phyloP scores from a whole-genome alignment of 768 basidiomycete species.

The Crassisporium funariophilum region DNA sequence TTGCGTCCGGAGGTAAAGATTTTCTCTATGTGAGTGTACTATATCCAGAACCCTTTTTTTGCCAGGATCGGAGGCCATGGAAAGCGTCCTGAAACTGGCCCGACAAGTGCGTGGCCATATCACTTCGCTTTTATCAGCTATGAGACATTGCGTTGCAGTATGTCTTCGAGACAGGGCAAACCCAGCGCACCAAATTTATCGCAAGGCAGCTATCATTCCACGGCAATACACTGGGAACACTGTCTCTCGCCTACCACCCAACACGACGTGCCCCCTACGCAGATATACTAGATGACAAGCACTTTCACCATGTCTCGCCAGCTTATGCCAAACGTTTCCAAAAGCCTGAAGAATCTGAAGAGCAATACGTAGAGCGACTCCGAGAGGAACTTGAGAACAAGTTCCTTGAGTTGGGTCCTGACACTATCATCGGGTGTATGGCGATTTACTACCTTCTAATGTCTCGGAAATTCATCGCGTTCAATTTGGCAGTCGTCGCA shows the following conservation, averaged over 20 bases:
- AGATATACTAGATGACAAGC: conserved; percentile 58
- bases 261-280: conserved; percentile 69
- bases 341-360: conserved; percentile 67
- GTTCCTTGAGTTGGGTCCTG: conserved; percentile 78
- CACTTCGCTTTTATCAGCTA: neutral
- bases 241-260: conserved; percentile 71
- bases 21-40: conserved; percentile 13
- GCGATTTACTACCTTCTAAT: conserved; percentile 10
- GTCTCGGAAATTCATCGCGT: neutral
- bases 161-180: conserved; percentile 68
- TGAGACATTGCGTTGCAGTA: conserved; percentile 53
- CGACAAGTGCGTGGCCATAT: conserved; percentile 55
- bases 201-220: conserved; percentile 80
- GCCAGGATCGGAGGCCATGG: conserved; percentile 87
- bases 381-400: conserved; percentile 84
- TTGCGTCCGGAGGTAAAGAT: conserved; percentile 80
- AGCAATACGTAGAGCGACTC: conserved; percentile 77
- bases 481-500: conserved; percentile 60
- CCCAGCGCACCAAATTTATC: conserved; percentile 76
- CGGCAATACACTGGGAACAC: conserved; percentile 76
- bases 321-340: conserved; percentile 86
- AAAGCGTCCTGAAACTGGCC: conserved; percentile 79
- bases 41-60: neutral
- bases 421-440: conserved; percentile 82
- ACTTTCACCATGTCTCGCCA: conserved; percentile 86